A percentile compares a stretch with the other conserved stretches of the same genome.
Evolutionary conservation across 441 rosid species (phyloP).

Genomic region (Jatropha podagrica): DNA sequence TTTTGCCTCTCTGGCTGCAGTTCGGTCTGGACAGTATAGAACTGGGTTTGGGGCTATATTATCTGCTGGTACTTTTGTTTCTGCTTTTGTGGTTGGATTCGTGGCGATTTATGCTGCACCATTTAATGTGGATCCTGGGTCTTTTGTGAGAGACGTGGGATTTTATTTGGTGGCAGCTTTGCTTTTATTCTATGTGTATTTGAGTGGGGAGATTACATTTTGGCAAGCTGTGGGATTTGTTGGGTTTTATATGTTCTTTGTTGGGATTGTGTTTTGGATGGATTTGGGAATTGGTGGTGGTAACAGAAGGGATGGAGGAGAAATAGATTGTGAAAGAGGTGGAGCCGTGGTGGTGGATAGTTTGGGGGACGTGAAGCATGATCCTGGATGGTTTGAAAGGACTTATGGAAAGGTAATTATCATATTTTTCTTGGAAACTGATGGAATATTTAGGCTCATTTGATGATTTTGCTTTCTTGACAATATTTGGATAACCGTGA

Average conservation of each 20-base stretch:
- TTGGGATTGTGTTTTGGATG: slow-evolving; percentile 95
- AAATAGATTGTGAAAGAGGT: slow-evolving; percentile 32
- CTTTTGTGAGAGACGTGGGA: slow-evolving; percentile 76
- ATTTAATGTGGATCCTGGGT: slow-evolving; percentile 65
- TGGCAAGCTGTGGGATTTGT: slow-evolving; percentile 95
- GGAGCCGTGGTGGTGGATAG: slow-evolving; percentile 33
- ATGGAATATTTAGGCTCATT: background rate
- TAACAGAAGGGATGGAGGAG: slow-evolving; percentile 21
- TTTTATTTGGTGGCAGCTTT: slow-evolving; percentile 72
- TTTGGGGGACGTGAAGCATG: slow-evolving; percentile 34
- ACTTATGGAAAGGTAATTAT: slow-evolving; percentile 42
- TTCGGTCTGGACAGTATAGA: slow-evolving; percentile 75
- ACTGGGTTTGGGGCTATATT: slow-evolving; percentile 92
- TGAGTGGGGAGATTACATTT: slow-evolving; percentile 92
- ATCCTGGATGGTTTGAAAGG: slow-evolving; percentile 24
- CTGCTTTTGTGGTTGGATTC: slow-evolving; percentile 89
- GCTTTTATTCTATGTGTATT: slow-evolving; percentile 77
- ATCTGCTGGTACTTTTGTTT: slow-evolving; percentile 90
- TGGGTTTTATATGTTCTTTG: slow-evolving; percentile 80
- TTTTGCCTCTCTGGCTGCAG: slow-evolving; percentile 83
- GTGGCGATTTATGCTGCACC: slow-evolving; percentile 93
- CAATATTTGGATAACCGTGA: background rate
- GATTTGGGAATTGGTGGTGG: slow-evolving; percentile 56
- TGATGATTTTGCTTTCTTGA: background rate
- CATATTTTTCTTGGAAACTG: background rate